Evolutionary conservation across 2,329 filamentous ascomycete species (phyloP).

Genomic region (Metarhizium anisopliae): DNA sequence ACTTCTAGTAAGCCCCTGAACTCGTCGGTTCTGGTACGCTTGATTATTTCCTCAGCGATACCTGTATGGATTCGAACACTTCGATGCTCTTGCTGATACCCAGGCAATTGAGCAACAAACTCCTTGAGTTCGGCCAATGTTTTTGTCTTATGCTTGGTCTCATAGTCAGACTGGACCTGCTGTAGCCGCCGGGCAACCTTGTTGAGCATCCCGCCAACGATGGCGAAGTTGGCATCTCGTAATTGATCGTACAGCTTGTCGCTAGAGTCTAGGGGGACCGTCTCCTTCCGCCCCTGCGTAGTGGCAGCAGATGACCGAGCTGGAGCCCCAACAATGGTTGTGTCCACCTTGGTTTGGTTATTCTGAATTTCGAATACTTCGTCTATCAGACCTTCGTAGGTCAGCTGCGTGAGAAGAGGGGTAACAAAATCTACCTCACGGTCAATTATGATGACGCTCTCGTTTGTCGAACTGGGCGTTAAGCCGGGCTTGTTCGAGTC

Average conservation of each 20-base stretch:
- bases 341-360: constrained; percentile 88
- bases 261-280: constrained; percentile 78
- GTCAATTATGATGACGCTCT: constrained; percentile 91
- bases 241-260: constrained; percentile 85
- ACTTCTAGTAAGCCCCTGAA: constrained; percentile 87
- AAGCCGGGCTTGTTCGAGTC: constrained; percentile 57
- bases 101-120: constrained; percentile 88
- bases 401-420: constrained; percentile 84
- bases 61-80: constrained; percentile 88
- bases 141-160: constrained; percentile 80
- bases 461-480: constrained; percentile 76
- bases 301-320: constrained; percentile 51
- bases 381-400: constrained; percentile 92
- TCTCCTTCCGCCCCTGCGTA: constrained; percentile 63
- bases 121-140: constrained; percentile 86
- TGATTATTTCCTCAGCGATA: constrained; percentile 90
- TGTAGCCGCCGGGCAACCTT: constrained; percentile 81
- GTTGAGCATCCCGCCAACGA: constrained; percentile 82
- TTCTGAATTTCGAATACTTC: constrained; percentile 87
- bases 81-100: constrained; percentile 87
- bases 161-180: constrained; percentile 76
- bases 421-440: constrained; percentile 92
- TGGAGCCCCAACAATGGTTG: constrained; percentile 73
- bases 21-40: constrained; percentile 78
- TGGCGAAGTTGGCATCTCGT: constrained; percentile 88